A percentile compares a stretch with the other conserved stretches of the same genome.
Conservation (phyloP, 1,284 basidiomycete genomes). For the Cryptococcus deneoformans region DNA sequence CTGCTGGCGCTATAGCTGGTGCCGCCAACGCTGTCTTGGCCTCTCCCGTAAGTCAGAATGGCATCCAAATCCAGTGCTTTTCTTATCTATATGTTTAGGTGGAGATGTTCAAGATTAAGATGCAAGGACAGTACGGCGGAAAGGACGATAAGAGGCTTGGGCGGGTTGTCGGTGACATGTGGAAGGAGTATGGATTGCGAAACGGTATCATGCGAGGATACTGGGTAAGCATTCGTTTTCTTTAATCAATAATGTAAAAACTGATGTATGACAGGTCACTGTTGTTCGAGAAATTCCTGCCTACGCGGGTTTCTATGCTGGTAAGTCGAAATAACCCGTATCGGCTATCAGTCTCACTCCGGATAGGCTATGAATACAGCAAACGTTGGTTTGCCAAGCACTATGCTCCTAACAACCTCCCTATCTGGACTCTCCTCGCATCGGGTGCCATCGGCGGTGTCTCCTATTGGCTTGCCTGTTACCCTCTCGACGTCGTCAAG, state of each 20-base stretch:
- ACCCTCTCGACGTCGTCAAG: slow-evolving; percentile 90
- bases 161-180: slow-evolving; percentile 73
- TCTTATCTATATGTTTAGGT: slow-evolving; percentile 24
- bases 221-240: slow-evolving; percentile 58
- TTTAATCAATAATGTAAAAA: slow-evolving; percentile 32
- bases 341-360: background rate
- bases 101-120: slow-evolving; percentile 70
- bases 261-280: slow-evolving; percentile 62
- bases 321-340: slow-evolving; percentile 12
- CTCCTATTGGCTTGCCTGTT: slow-evolving; percentile 91
- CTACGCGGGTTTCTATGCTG: slow-evolving; percentile 71
- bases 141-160: slow-evolving; percentile 72
- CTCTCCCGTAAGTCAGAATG: slow-evolving; percentile 62
- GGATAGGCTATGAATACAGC: slow-evolving; percentile 78
- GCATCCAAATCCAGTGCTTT: background rate
- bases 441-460: slow-evolving; percentile 88
- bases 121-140: slow-evolving; percentile 69
- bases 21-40: slow-evolving; percentile 83
- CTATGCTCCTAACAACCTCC: slow-evolving; percentile 56
- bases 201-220: slow-evolving; percentile 94
- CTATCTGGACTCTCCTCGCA: slow-evolving; percentile 82
- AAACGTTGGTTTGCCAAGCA: slow-evolving; percentile 66
- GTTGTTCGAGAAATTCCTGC: slow-evolving; percentile 90
- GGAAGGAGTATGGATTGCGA: slow-evolving; percentile 75
- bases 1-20: slow-evolving; percentile 87